These are phyloP conservation scores for Rhynchosporium agropyri DNA, from an alignment of 2,329 filamentous ascomycete species.

Conservation along the genomic window DNA sequence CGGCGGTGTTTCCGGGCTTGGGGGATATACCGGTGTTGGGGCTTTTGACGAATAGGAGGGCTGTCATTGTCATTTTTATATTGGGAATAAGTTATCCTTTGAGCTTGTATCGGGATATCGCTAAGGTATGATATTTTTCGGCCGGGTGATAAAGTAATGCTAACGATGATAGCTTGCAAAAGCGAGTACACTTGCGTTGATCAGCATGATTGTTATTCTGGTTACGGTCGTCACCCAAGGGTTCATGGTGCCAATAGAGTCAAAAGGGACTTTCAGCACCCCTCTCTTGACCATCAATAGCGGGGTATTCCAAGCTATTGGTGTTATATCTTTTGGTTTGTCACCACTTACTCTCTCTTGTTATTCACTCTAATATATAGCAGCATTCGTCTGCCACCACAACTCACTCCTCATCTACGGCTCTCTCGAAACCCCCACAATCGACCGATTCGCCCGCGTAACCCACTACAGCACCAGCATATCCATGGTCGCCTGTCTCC, in stretches of 20 bases:
- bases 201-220: slow-evolving; percentile 92
- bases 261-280: slow-evolving; percentile 70
- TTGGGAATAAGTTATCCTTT: slow-evolving; percentile 86
- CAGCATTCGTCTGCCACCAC: slow-evolving; percentile 77
- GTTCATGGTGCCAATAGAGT: slow-evolving; percentile 69
- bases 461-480: slow-evolving; percentile 92
- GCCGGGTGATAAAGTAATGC: slow-evolving; percentile 3
- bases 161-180: slow-evolving; percentile 73
- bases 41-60: slow-evolving; percentile 77
- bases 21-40: slow-evolving; percentile 74
- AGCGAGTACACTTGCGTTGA: slow-evolving; percentile 87
- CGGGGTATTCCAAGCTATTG: slow-evolving; percentile 93
- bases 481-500: slow-evolving; percentile 87
- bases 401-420: slow-evolving; percentile 98
- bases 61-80: slow-evolving; percentile 85
- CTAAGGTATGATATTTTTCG: slow-evolving; percentile 66
- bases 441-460: slow-evolving; percentile 90
- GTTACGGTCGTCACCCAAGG: slow-evolving; percentile 86
- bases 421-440: slow-evolving; percentile 88
- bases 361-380: slow-evolving; percentile 39
- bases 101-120: slow-evolving; percentile 93
- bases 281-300: slow-evolving; percentile 77
- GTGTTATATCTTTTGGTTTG: slow-evolving; percentile 95
- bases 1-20: slow-evolving; percentile 78
- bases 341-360: background rate